Conservation (phyloP, 2,329 filamentous ascomycete species). For the Rutstroemia sp. region DNA sequence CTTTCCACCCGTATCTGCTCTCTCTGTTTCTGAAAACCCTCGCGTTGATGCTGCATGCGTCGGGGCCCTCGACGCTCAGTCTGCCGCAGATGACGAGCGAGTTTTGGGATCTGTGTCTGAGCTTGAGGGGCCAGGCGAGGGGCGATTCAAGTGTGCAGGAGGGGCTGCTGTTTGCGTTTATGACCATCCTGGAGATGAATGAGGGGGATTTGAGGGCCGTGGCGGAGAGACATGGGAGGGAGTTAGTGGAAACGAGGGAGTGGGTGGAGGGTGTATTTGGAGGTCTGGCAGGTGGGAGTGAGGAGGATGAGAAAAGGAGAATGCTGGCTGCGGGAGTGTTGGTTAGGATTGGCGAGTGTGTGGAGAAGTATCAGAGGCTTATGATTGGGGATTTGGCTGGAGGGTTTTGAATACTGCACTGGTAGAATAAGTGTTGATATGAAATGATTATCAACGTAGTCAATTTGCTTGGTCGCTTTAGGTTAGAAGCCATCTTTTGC, state of each 20-base stretch:
- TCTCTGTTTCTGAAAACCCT: slow-evolving; percentile 80
- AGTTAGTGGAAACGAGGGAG: slow-evolving; percentile 78
- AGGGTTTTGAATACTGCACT: not conserved
- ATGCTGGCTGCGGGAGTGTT: slow-evolving; percentile 71
- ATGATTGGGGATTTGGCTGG: slow-evolving; percentile 59
- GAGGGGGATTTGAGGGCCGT: slow-evolving; percentile 58
- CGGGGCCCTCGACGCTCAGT: slow-evolving; percentile 69
- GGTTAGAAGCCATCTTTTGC: not conserved
- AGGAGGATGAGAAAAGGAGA: slow-evolving; percentile 73
- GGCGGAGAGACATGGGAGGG: slow-evolving; percentile 65
- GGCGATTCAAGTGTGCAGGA: slow-evolving; percentile 62
- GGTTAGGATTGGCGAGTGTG: slow-evolving; percentile 70
- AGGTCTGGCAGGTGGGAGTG: slow-evolving; percentile 34
- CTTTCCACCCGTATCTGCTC: slow-evolving; percentile 69
- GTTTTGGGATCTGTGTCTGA: slow-evolving; percentile 75
- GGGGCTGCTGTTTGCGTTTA: slow-evolving; percentile 69
- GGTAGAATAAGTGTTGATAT: not conserved
- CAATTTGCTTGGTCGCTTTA: not conserved
- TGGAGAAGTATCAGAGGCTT: slow-evolving; percentile 72
- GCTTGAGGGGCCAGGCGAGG: slow-evolving; percentile 51
- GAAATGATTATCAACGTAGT: not conserved
- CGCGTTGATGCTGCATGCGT: slow-evolving; percentile 72
- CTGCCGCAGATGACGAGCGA: slow-evolving; percentile 77
- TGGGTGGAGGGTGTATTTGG: slow-evolving; percentile 79
- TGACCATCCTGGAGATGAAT: slow-evolving; percentile 78